Percentiles rank a stretch among this genome's conserved stretches.
These are phyloP conservation scores for Boletellus emodensis DNA, from an alignment of 768 basidiomycete species.

Conservation along the genomic window DNA sequence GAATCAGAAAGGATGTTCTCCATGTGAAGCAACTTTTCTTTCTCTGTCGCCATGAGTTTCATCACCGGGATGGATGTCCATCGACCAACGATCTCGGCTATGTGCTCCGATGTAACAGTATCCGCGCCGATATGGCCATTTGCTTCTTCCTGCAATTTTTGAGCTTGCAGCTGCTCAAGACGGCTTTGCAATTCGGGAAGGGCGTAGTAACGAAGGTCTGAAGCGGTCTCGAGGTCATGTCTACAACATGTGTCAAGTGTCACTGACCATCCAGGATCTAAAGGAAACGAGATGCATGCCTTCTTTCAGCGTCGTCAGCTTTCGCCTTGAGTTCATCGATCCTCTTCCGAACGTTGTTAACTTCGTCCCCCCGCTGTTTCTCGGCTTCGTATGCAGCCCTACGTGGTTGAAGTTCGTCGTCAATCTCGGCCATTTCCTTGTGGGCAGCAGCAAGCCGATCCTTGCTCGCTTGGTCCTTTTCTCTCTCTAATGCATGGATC, in stretches of 20 bases:
- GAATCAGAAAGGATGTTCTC: slow-evolving; percentile 74
- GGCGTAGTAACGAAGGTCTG: slow-evolving; percentile 88
- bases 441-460: slow-evolving; percentile 71
- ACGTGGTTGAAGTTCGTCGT: slow-evolving; percentile 79
- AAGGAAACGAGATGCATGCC: slow-evolving; percentile 38
- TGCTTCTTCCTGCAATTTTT: slow-evolving; percentile 69
- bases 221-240: slow-evolving; percentile 71
- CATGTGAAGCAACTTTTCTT: slow-evolving; percentile 83
- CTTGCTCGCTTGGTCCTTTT: slow-evolving; percentile 86
- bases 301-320: slow-evolving; percentile 88
- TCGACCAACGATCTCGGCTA: slow-evolving; percentile 88
- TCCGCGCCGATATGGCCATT: slow-evolving; percentile 51
- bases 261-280: not conserved
- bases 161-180: slow-evolving; percentile 66
- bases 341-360: slow-evolving; percentile 68
- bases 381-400: slow-evolving; percentile 85
- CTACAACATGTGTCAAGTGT: slow-evolving; percentile 27
- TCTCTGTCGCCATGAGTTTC: slow-evolving; percentile 81
- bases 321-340: slow-evolving; percentile 92
- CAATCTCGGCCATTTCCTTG: slow-evolving; percentile 78
- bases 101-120: slow-evolving; percentile 80
- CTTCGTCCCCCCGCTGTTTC: slow-evolving; percentile 76
- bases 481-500: slow-evolving; percentile 89
- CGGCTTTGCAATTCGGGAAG: slow-evolving; percentile 81
- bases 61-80: slow-evolving; percentile 95